phyloP scores from a whole-genome alignment of 192 early-diverging fungal genomes.

The Coemansia sp. region DNA sequence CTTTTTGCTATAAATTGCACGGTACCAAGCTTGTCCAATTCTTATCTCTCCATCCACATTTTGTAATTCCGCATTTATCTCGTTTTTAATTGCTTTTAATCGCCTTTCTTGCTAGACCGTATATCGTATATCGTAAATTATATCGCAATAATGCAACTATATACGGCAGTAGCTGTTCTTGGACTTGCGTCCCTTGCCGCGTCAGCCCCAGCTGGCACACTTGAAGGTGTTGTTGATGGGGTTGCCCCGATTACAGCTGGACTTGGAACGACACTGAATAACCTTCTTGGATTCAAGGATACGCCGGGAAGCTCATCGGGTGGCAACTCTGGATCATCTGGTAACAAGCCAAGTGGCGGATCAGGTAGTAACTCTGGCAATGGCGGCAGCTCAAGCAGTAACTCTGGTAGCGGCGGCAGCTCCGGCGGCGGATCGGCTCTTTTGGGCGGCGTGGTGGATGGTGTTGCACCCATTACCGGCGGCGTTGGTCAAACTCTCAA shows the following conservation, averaged over 20 bases:
- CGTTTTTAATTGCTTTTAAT: neutral
- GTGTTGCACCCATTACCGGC: constrained; percentile 15
- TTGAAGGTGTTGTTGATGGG: neutral
- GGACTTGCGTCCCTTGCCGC: neutral
- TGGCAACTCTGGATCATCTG: neutral
- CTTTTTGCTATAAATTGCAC: no score
- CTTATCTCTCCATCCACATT: no score
- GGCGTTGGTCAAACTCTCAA: constrained; percentile 12
- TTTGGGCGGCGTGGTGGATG: constrained; percentile 18
- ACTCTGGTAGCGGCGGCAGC: neutral
- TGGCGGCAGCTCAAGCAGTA: neutral
- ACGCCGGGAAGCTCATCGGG: neutral
- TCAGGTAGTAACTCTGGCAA: neutral
- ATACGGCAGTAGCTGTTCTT: neutral
- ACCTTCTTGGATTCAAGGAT: neutral
- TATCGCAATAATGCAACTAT: neutral
- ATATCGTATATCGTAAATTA: neutral
- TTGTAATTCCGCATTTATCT: neutral
- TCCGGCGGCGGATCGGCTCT: neutral
- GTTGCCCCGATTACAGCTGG: neutral
- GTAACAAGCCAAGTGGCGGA: no score
- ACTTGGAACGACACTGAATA: neutral
- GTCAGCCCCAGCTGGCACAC: neutral
- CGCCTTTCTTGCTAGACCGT: neutral
- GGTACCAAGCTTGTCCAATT: no score